phyloP scores from a whole-genome alignment of 495 filamentous ascomycete species.

The Penicillium waksmanii region DNA sequence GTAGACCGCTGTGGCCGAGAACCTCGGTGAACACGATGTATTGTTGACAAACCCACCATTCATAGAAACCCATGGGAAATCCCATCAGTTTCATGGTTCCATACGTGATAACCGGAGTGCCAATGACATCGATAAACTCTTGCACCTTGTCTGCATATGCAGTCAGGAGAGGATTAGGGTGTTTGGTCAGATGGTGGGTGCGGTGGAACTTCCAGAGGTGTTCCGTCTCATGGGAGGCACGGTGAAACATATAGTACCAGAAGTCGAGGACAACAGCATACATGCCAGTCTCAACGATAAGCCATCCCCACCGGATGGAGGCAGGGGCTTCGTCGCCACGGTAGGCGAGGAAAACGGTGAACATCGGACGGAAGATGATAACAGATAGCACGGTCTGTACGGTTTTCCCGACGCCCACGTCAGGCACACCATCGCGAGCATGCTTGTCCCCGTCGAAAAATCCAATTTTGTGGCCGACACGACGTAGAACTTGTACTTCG shows the following conservation, averaged over 20 bases:
- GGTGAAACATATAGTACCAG: constrained; percentile 44
- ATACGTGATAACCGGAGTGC: constrained; percentile 35
- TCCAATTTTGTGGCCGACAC: constrained; percentile 26
- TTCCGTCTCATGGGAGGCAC: constrained; percentile 34
- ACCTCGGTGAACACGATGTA: constrained; percentile 41
- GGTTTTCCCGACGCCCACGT: constrained; percentile 24
- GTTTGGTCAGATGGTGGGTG: constrained; percentile 45
- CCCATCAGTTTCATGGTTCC: constrained; percentile 33
- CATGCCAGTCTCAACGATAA: constrained; percentile 35
- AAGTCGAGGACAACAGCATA: constrained; percentile 42
- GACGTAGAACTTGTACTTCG: constrained; percentile 26
- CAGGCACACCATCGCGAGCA: constrained; percentile 28
- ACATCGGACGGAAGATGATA: constrained; percentile 16
- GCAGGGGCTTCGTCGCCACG: constrained; percentile 13
- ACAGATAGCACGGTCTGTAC: constrained; percentile 19
- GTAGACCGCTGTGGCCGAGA: constrained; percentile 40
- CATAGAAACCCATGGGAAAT: constrained; percentile 41
- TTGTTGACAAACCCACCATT: constrained; percentile 42
- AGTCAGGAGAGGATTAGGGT: constrained; percentile 39
- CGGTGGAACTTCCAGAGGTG: constrained; percentile 42
- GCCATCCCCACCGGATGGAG: constrained; percentile 51
- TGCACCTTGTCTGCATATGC: constrained; percentile 42
- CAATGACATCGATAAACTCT: constrained; percentile 42
- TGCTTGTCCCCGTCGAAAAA: constrained; percentile 31
- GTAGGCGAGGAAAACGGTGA: constrained; percentile 25